phyloP scores from a whole-genome alignment of 106 monocot species.

The Iris macrosiphon region DNA sequence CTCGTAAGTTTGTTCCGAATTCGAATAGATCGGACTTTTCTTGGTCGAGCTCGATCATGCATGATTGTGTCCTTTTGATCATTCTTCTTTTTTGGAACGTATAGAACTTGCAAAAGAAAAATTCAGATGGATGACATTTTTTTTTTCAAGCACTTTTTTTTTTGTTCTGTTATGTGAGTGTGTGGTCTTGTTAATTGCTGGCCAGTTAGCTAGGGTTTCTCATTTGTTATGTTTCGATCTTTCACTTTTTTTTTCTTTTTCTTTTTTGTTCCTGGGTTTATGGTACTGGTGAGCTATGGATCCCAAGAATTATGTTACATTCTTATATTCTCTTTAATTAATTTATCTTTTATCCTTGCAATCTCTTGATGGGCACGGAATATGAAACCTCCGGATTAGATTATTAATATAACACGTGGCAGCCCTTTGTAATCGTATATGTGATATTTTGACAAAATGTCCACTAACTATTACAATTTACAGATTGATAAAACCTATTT shows the following conservation, averaged over 20 bases:
- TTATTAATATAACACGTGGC: too few species aligned
- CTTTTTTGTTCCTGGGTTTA: too few species aligned
- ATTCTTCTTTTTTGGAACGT: not conserved
- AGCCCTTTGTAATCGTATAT: too few species aligned
- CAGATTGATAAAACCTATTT: too few species aligned
- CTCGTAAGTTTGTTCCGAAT: slow-evolving; percentile 12
- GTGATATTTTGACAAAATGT: too few species aligned
- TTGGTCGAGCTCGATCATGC: not conserved
- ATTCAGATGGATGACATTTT: not conserved
- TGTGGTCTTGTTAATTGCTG: not conserved
- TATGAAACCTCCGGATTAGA: too few species aligned
- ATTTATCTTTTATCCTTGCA: too few species aligned
- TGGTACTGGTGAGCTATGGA: too few species aligned
- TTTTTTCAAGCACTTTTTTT: not conserved
- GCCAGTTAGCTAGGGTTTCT: not conserved
- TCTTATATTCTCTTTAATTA: too few species aligned
- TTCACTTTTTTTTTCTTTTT: not conserved
- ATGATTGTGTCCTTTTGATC: slow-evolving; percentile 2
- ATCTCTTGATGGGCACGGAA: too few species aligned
- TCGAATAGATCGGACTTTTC: not conserved
- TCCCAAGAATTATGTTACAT: too few species aligned
- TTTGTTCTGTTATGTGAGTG: not conserved
- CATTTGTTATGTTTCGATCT: not conserved
- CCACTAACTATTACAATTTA: too few species aligned
- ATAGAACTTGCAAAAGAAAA: not conserved